Base-by-base conservation (phyloP, 257 asterid genomes). In the Solanum pinnatisectum region DNA sequence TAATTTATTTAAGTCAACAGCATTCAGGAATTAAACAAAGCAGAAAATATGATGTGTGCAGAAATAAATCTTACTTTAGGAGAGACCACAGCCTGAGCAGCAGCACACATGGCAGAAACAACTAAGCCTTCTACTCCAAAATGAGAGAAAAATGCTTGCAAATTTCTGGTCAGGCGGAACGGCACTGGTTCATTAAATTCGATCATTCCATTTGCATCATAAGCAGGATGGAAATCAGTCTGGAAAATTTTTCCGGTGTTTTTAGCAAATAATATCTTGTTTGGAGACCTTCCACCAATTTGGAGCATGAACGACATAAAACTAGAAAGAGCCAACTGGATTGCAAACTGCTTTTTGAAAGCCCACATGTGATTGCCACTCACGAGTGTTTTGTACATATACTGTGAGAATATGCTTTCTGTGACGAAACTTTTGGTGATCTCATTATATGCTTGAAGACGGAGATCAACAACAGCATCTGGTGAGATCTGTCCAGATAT, bases 151-250 rank as follows among this genome's bases (percentile, higher is more conserved):
- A 97, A 97, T 32, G 95, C 94, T 90, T 97, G 99, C 89, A 97
- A 94, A 86, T 97, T 97, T 92, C 99, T 94, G 4, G 99, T 97
- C 94, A 97, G 90, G 16, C 99, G 95, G 93, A 97, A 97, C 82
- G 99, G 99, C 86, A 97, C 99, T 2, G 98, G 98, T 90, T 97
- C 99, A 72, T 92, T 96, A 52, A 96, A 96, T 92, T 97, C 99
- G 33, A 97, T 96, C 99, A 96, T 95, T 85, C 99, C 99, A 89
- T 96, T 96, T 4, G 95, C 90, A 92, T 97, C 99, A 90, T 97
- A 97, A 32, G 99, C 98, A 14, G 99, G 99, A 90, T 97, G 99
- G 84, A 97, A 97, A 92, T 97, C 99, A 40, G 99, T 94, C 93
- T 97, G 99, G 90, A 97, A 97, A 87, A 97, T 95, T 88, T 94